Evolutionary conservation across 2,329 filamentous ascomycete genomes (phyloP), one percentile per base, ranked within the genome.

Genomic region (Neofusicoccum kwambonambiense): DNA sequence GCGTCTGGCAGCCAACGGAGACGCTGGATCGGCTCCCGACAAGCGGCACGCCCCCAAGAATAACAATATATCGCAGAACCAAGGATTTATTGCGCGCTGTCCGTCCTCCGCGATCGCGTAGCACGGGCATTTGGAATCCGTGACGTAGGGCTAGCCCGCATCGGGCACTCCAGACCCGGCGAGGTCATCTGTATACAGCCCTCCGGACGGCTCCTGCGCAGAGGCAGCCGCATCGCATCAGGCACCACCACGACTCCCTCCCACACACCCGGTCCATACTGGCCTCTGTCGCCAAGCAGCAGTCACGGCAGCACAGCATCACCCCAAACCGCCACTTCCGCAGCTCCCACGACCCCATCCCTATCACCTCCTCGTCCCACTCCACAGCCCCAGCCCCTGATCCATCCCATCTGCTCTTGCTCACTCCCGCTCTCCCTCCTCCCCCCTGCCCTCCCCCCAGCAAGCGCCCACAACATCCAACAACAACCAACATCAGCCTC

Each of bases 81-180:
- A 57, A 42, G 37, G 39, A 27, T 39, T 52, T 7, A 31, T 7
- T 19, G 34, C 50, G 15, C 50, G 1, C 34, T 52, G 15, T 7
- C 13, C 15, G 15, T 3, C 22, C 11, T 2, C 34, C 5, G 8
- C 54, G 42, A 60, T 47, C 42, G 56, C 42, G 56, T 60, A 47
- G 56, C 31, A 60, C 56, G 19, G 56, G 37, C 41, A 60, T 60
- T 60, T 60, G 56, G 56, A 60, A 60, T 60, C 42, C 47, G 27
- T 47, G 56, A 60, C 56, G 56, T 60, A 37, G 35, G n/a, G 56
- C 56, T 60, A 60, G 56, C 56, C 56, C 42, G 41, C 56, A 47
- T 56, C 42, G 27, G 56, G 42, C 54, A 58, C 34, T 12, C 5
- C 54, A 8, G 15, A 47, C 47, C 56, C 56, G 56, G 47, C 31